Evolutionary conservation across 495 filamentous ascomycete genomes (phyloP), one percentile per base, ranked within the genome.

Genomic region (Penicillium nucicola): DNA sequence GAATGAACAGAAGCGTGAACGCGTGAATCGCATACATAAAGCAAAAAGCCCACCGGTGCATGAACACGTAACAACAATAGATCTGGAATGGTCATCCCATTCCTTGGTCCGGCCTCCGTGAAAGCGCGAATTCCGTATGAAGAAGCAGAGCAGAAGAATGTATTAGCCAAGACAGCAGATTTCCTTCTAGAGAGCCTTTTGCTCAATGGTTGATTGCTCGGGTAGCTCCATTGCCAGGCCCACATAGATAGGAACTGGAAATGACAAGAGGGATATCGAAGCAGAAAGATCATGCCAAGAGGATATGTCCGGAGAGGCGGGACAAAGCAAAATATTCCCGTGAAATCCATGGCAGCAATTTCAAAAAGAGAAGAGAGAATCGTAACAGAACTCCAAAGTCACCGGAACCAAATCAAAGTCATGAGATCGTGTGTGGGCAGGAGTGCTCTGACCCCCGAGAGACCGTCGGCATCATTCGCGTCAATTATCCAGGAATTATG

Each of bases 401-500:
- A 60, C 58, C 61, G 45, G 52, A 55, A 51, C 53, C 42, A 52
- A 44, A 36, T 40, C 35, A 48, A 50, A 49, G 42, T 65, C 59
- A 59, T 62, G 56, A 56, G 49, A 60, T 62, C 59, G 49, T 62
- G 50, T 56, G 45, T 34, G 48, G 35, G 44, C 22, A 46, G 44
- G 46, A 48, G 46, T 48, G 46, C 36, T 48, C 19, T 30, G 14
- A 34, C 31, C 33, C 30, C 39, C 28, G 42, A 25, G 11, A 47
- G 25, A 47, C 60, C 54, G 55, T 56, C 30, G 49, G 53, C 32
- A 55, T 61, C 58, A 45, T 58, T 55, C 44, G 50, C 48, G 43
- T 56, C 51, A 59, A 54, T 56, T 55, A 55, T 40, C 50, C 53
- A 45, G 48, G 35, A 51, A 65, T 60, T 60, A 62, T 63, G 40